Percentiles rank a stretch among this genome's conserved stretches.
Conservation (phyloP, 2,329 filamentous ascomycete species). For the Penicillium paneum region DNA sequence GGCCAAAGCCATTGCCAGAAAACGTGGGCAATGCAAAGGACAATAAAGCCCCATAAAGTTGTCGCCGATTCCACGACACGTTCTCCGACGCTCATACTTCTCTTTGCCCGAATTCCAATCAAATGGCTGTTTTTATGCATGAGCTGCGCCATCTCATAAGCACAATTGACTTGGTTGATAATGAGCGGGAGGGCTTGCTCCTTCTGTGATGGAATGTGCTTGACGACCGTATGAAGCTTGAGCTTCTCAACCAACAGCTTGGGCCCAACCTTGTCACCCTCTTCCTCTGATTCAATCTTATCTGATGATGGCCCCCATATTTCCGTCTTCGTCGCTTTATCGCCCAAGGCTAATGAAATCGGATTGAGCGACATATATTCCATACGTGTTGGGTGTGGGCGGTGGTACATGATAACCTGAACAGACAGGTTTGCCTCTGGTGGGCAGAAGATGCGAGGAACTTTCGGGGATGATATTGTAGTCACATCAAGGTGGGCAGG, state of each 20-base stretch:
- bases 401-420: slow-evolving; percentile 85
- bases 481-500: slow-evolving; percentile 66
- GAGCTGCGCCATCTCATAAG: slow-evolving; percentile 79
- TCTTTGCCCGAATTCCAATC: slow-evolving; percentile 74
- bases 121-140: slow-evolving; percentile 87
- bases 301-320: slow-evolving; percentile 41
- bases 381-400: slow-evolving; percentile 82
- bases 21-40: slow-evolving; percentile 66
- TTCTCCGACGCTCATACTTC: slow-evolving; percentile 88
- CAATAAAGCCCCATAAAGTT: slow-evolving; percentile 73
- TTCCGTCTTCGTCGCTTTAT: slow-evolving; percentile 55
- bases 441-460: slow-evolving; percentile 72
- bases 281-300: slow-evolving; percentile 69
- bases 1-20: slow-evolving; percentile 76
- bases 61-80: slow-evolving; percentile 90
- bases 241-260: slow-evolving; percentile 77
- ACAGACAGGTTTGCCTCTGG: slow-evolving; percentile 65
- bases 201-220: slow-evolving; percentile 72
- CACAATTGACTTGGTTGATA: slow-evolving; percentile 93
- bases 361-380: slow-evolving; percentile 92
- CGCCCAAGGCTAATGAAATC: slow-evolving; percentile 79
- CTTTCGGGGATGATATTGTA: slow-evolving; percentile 47
- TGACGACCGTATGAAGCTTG: slow-evolving; percentile 79
- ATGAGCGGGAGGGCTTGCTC: slow-evolving; percentile 78
- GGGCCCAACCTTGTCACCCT: slow-evolving; percentile 62